phyloP scores from a whole-genome alignment of 2,329 filamentous ascomycete species.

The Pseudogymnoascus sp. region DNA sequence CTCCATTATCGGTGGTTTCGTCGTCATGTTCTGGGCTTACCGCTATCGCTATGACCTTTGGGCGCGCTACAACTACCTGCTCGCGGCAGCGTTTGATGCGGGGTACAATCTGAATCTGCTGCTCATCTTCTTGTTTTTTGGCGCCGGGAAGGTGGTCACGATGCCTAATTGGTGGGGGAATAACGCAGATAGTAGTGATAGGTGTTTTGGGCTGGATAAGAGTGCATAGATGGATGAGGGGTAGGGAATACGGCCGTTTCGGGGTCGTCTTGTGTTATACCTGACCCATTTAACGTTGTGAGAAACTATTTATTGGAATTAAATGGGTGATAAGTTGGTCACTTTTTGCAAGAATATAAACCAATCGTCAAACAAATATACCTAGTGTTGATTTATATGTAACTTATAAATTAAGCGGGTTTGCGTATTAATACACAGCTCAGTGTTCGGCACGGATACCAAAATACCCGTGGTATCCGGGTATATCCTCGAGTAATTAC shows the following conservation, averaged over 20 bases:
- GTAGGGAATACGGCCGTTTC: not conserved
- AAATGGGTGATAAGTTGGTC: not conserved
- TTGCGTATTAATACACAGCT: too few species aligned
- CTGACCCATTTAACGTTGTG: not conserved
- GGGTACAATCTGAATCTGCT: constrained; percentile 55
- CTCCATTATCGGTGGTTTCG: constrained; percentile 48
- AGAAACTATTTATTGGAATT: not conserved
- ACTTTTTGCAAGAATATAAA: not conserved
- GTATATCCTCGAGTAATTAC: too few species aligned
- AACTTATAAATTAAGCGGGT: too few species aligned
- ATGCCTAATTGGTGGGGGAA: constrained; percentile 62
- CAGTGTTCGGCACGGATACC: too few species aligned
- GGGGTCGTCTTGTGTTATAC: not conserved
- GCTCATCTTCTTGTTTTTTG: constrained; percentile 51
- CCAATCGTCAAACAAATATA: not conserved
- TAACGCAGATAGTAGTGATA: constrained; percentile 43
- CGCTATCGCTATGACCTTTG: constrained; percentile 47
- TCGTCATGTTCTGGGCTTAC: constrained; percentile 52
- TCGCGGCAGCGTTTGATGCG: constrained; percentile 53
- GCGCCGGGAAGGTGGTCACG: constrained; percentile 43
- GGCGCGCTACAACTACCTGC: constrained; percentile 52
- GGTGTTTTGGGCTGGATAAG: constrained; percentile 45
- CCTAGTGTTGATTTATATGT: not conserved
- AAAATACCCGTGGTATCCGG: too few species aligned
- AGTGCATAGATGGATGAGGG: not conserved